Base-by-base conservation (phyloP, 805 yeast genomes). In the Myxozyma udenii region DNA sequence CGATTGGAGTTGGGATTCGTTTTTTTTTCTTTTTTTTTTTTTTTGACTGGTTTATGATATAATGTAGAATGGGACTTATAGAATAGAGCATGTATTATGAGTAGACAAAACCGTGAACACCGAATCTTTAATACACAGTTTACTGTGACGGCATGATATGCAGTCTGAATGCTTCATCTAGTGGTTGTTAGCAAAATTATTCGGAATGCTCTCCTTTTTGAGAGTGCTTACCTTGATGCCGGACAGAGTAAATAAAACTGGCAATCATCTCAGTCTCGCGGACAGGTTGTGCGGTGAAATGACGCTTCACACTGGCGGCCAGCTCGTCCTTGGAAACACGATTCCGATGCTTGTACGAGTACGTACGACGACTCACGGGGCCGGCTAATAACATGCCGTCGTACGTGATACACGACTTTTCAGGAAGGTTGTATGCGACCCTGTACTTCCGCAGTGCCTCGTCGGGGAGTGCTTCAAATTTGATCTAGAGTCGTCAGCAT, bases 181-280 rank as follows among this genome's bases (percentile, higher is more conserved):
- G 3, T n/a, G 18, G 44, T 16, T 1, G 4, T 32, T 23, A 26
- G 46, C 37, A 5, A 24, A 12, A 26, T 39, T 14, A 32, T 11
- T 25, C 14, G 11, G 38, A n/a, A n/a, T n/a, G n/a, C n/a, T n/a
- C n/a, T n/a, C n/a, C n/a, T n/a, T n/a, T n/a, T n/a, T n/a, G n/a
- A n/a, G n/a, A n/a, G n/a, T n/a, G n/a, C n/a, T n/a, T 71, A 53
- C 74, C 76, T 62, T 86, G 87, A 64, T 87, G 84, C 63, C 81
- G 81, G 47, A 87, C 89, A 62, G 86, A 83, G 71, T 91, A 93
- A 49, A 93, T 74, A 66, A 91, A 93, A 62, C 86, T 89, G 33
- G 96, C 87, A 36, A 91, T 81, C 28, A 85, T 81, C 62, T 91
- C 98, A 51, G 84, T 81, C 64, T 91, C 98, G 61, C 86, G 81